Evolutionary conservation across 495 filamentous ascomycete genomes (phyloP), one percentile per base, ranked within the genome.

Genomic region (Aspergillus cavernicola): DNA sequence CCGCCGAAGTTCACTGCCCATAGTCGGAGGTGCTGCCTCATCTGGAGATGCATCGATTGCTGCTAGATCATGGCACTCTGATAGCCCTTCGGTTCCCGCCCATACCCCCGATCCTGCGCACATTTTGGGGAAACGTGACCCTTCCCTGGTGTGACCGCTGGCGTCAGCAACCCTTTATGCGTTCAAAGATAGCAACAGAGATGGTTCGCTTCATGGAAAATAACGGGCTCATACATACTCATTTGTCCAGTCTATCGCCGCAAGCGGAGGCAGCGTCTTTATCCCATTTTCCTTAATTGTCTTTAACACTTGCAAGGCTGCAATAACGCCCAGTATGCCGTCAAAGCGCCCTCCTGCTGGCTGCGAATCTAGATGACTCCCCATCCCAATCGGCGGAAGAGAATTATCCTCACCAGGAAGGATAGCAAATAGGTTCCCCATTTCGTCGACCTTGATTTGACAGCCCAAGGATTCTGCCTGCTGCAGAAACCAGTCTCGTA

Each of bases 41-140:
- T 28, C 24, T 28, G 24, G 24, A 9, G 24, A 28, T n/a, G n/a
- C n/a, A 9, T 28, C 24, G 4, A 28, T 28, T 28, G 24, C 9
- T 4, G 24, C 4, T 28, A 28, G 24, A 28, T 4, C 24, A 9
- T 28, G 24, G 24, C n/a, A n/a, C n/a, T n/a, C 24, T 28, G 24
- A 9, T 28, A 28, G 24, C 4, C 9, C 24, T 28, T 28, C 24
- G 24, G 69, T 70, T 2, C 78, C 85, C 1, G 85, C 78, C 87
- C 87, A 90, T 2, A 92, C 86, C 3, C 86, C 87, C 4, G 85
- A 88, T 1, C 81, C 73, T 11, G 84, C 69, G 86, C 89, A 89
- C n/a, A 81, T 85, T 8, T 84, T 81, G 0, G 87, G 85, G 52
- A 92, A 92, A 1, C 87, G 80, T 1, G 87, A 87, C 3, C 88